Percentiles rank a stretch among this genome's conserved stretches.
Conservation (phyloP, 768 basidiomycete genomes). For the Guyanaporus albipodus region DNA sequence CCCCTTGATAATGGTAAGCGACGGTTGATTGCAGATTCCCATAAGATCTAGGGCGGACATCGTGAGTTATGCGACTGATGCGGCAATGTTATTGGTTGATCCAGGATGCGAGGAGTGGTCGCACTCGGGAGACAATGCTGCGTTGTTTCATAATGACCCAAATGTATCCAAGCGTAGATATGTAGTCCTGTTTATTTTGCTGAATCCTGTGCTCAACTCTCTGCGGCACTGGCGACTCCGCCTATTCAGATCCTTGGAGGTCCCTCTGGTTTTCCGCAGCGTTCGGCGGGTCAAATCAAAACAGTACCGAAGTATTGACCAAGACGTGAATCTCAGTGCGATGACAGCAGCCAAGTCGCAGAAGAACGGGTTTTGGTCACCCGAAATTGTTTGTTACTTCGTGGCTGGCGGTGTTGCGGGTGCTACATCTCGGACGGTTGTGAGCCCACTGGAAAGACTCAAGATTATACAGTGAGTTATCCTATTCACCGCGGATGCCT, state of each 20-base stretch:
- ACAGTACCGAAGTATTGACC: conserved; percentile 3
- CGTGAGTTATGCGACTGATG: too few relatives aligned
- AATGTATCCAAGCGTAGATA: not conserved
- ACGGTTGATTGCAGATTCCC: too few relatives aligned
- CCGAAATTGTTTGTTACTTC: conserved; percentile 43
- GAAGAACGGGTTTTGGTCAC: conserved; percentile 29
- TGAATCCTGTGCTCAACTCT: conserved; percentile 17
- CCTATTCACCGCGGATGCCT: not conserved
- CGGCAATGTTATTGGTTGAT: too few relatives aligned
- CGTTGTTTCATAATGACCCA: too few relatives aligned
- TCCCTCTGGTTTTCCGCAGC: not conserved
- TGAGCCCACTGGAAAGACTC: conserved; percentile 85
- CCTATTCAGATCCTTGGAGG: too few relatives aligned
- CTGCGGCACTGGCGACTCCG: too few relatives aligned
- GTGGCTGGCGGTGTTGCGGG: conserved; percentile 54
- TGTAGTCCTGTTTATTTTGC: not conserved
- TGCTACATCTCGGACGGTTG: conserved; percentile 82
- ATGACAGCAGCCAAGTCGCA: conserved; percentile 25
- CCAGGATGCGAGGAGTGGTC: too few relatives aligned
- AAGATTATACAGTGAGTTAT: conserved; percentile 91
- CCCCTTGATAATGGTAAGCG: too few relatives aligned
- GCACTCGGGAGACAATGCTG: too few relatives aligned
- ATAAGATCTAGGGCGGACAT: too few relatives aligned
- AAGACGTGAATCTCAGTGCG: conserved; percentile 5
- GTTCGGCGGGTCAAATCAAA: conserved; percentile 1